Conservation (phyloP, 2,329 filamentous ascomycete species). For the Sordariomycetes sp. region DNA sequence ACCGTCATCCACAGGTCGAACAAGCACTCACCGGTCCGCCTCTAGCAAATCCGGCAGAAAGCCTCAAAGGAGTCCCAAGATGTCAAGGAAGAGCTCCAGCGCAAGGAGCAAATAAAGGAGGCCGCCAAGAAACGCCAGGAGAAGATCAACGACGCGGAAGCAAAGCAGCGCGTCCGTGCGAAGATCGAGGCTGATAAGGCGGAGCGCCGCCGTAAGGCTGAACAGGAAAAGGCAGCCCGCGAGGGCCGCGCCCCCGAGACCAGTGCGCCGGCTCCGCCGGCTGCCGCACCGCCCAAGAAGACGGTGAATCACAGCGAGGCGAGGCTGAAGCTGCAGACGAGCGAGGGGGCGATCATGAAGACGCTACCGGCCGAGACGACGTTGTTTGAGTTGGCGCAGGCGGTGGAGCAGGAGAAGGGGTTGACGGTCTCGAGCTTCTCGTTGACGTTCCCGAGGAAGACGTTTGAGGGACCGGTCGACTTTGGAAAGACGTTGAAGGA, state of each 20-base stretch:
- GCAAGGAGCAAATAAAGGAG: constrained; percentile 87
- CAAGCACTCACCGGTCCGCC: neutral
- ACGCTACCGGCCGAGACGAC: constrained; percentile 83
- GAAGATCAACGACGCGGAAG: constrained; percentile 75
- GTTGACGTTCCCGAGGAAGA: constrained; percentile 80
- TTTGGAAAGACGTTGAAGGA: constrained; percentile 90
- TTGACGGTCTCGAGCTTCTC: constrained; percentile 65
- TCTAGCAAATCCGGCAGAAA: constrained; percentile 67
- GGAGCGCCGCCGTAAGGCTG: constrained; percentile 74
- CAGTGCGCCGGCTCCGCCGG: constrained; percentile 26
- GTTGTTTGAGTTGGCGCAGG: constrained; percentile 80
- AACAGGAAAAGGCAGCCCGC: constrained; percentile 75
- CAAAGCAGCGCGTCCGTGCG: constrained; percentile 80
- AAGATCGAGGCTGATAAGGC: constrained; percentile 94
- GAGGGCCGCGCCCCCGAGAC: constrained; percentile 54
- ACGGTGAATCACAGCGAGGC: constrained; percentile 69
- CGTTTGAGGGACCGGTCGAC: constrained; percentile 57
- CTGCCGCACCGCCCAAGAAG: constrained; percentile 40
- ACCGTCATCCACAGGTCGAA: neutral
- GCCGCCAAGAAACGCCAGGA: constrained; percentile 78
- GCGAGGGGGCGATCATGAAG: constrained; percentile 70
- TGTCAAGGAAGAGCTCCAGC: constrained; percentile 76
- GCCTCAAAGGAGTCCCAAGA: constrained; percentile 83
- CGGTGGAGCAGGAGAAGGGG: constrained; percentile 61
- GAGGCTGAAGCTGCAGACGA: constrained; percentile 69